phyloP scores from a whole-genome alignment of 2,329 filamentous ascomycete species.

The Erysiphe pulchra region DNA sequence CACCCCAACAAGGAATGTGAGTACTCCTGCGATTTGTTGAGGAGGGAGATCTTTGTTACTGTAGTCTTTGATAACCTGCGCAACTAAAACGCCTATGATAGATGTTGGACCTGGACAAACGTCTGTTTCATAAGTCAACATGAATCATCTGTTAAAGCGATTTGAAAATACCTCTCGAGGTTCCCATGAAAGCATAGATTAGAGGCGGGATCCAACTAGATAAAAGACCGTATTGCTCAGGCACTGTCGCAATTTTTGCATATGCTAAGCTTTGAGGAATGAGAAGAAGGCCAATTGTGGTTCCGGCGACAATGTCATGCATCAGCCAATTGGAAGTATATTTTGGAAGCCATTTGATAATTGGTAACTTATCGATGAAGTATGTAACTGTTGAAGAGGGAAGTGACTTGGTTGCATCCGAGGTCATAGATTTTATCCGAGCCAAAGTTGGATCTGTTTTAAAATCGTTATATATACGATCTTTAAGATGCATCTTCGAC shows the following conservation, averaged over 20 bases:
- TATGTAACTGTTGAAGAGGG: constrained; percentile 25
- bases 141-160: background rate
- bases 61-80: constrained; percentile 31
- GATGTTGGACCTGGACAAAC: constrained; percentile 25
- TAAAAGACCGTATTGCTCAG: constrained; percentile 33
- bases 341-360: constrained; percentile 32
- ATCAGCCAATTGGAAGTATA: constrained; percentile 34
- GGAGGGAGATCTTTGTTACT: constrained; percentile 20
- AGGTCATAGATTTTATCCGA: background rate
- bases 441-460: background rate
- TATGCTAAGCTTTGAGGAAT: constrained; percentile 35
- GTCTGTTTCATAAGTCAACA: constrained; percentile 7
- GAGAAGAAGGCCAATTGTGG: constrained; percentile 32
- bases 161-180: constrained; percentile 24
- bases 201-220: constrained; percentile 31
- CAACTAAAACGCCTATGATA: constrained; percentile 35
- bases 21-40: constrained; percentile 21
- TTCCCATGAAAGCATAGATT: constrained; percentile 32
- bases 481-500: background rate
- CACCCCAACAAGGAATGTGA: constrained; percentile 37
- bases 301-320: constrained; percentile 33
- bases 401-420: background rate
- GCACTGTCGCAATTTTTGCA: constrained; percentile 34
- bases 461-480: background rate
- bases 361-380: constrained; percentile 31